phyloP scores from a whole-genome alignment of 164 flowering plant species.

The Hamamelis virginiana region DNA sequence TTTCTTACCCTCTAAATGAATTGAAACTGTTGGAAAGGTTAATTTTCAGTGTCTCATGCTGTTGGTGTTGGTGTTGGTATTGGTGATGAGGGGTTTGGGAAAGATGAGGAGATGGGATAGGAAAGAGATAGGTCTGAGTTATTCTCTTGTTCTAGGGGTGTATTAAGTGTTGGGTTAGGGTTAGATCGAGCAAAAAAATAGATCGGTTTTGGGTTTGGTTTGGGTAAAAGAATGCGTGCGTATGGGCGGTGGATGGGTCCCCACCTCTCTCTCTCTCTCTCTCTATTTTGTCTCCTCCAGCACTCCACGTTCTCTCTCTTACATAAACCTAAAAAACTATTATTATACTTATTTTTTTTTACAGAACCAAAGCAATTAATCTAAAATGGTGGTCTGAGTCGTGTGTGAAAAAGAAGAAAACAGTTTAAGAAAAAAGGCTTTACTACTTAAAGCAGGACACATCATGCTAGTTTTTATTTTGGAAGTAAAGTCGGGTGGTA shows the following conservation, averaged over 20 bases:
- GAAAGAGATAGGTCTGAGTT: neutral
- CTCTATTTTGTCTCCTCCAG: neutral
- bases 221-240: conserved; percentile 26
- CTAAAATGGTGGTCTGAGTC: no score
- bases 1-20: neutral
- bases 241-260: conserved; percentile 46
- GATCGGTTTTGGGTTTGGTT: conserved; percentile 23
- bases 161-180: conserved; percentile 25
- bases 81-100: conserved; percentile 13
- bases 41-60: neutral
- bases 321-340: neutral
- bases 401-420: no score
- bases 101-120: neutral
- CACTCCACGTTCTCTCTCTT: conserved; percentile 13
- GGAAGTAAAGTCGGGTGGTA: no score
- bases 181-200: conserved; percentile 15
- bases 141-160: neutral
- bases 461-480: no score
- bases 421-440: no score
- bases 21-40: neutral
- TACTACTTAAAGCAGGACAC: no score
- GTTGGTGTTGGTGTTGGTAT: neutral
- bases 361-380: no score
- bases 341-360: no score
- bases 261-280: conserved; percentile 22